Evolutionary conservation across 2,329 filamentous ascomycete genomes (phyloP), one percentile per base, ranked within the genome.

Genomic region (Colletotrichum noveboracense): DNA sequence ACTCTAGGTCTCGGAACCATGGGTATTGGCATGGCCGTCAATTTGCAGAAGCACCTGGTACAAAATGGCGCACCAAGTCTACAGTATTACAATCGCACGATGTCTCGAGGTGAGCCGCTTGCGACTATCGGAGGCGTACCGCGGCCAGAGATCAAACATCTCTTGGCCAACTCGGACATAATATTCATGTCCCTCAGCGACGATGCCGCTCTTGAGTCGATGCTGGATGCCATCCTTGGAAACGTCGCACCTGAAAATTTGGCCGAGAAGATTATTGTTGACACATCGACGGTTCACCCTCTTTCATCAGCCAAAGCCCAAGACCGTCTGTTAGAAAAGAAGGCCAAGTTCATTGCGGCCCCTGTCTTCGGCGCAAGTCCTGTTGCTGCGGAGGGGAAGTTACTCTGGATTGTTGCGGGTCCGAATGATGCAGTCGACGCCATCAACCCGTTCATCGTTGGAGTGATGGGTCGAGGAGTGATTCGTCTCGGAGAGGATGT

Each of bases 361-460:
- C 89, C 89, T 0, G 88, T 90, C 0, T 90, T 90, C 72, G 89
- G 89, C 8, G 87, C 88, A 5, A 88, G 87, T 1, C 85, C 88
- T 0, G 83, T 88, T n/a, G 89, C 89, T 1, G 83, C 82, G 1
- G 79, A 86, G 18, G 88, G 87, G 1, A 82, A 85, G 55, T 81
- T 90, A 2, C 80, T 90, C n/a, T 86, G 88, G 70, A 84, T 87
- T 0, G 75, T 88, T 7, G 87, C 87, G 0, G 89, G 88, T 0
- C 82, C 86, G 0, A 64, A 80, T 0, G 73, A 77, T 7, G 85
- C 86, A 2, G 79, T 88, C 0, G 64, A 82, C 7, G 72, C 76
- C 0, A 80, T 89, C 9, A 79, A 74, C 0, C 87, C 88, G 0
- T 85, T 84, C 30, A 77, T 89, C 0, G 80, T 83, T 13, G 86